Evolutionary conservation across 2,329 filamentous ascomycete genomes (phyloP).

Genomic region (Xylaria polymorpha): DNA sequence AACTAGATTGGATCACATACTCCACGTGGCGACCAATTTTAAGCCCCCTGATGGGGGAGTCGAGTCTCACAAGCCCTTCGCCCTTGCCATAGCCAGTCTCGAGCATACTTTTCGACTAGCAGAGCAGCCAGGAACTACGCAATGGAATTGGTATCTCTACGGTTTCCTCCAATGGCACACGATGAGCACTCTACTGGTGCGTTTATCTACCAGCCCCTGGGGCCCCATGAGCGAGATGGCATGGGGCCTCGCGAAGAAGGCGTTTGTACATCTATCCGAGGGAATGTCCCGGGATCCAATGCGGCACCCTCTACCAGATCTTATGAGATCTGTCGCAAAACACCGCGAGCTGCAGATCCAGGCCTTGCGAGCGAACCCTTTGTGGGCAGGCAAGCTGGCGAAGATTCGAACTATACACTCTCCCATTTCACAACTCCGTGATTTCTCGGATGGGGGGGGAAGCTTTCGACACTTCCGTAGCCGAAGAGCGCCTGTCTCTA

Average conservation of each 20-base stretch:
- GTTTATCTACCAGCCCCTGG: slow-evolving; percentile 26
- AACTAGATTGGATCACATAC: slow-evolving; percentile 21
- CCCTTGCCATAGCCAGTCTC: slow-evolving; percentile 24
- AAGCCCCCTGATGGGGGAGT: slow-evolving; percentile 7
- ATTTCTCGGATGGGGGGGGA: slow-evolving; percentile 19
- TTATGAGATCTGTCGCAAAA: slow-evolving; percentile 17
- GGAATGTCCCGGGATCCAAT: slow-evolving; percentile 23
- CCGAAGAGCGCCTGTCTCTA: slow-evolving; percentile 14
- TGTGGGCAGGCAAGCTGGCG: neutral
- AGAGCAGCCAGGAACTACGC: slow-evolving; percentile 13
- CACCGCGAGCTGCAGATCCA: slow-evolving; percentile 21
- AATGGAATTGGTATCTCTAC: slow-evolving; percentile 23
- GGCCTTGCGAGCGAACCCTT: slow-evolving; percentile 5
- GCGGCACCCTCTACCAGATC: slow-evolving; percentile 25
- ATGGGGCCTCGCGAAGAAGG: slow-evolving; percentile 26
- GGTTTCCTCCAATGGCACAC: slow-evolving; percentile 24
- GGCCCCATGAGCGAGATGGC: slow-evolving; percentile 17
- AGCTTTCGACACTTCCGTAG: slow-evolving; percentile 19
- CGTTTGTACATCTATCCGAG: slow-evolving; percentile 23
- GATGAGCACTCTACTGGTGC: slow-evolving; percentile 24
- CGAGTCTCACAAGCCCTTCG: slow-evolving; percentile 8
- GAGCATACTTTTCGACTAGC: slow-evolving; percentile 20
- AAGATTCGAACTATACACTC: neutral
- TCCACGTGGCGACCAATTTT: slow-evolving; percentile 29
- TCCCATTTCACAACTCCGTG: slow-evolving; percentile 14